These are phyloP conservation scores for Cladosporium oxysporum DNA, from an alignment of 2,329 filamentous ascomycete genomes.

Conservation along the genomic window DNA sequence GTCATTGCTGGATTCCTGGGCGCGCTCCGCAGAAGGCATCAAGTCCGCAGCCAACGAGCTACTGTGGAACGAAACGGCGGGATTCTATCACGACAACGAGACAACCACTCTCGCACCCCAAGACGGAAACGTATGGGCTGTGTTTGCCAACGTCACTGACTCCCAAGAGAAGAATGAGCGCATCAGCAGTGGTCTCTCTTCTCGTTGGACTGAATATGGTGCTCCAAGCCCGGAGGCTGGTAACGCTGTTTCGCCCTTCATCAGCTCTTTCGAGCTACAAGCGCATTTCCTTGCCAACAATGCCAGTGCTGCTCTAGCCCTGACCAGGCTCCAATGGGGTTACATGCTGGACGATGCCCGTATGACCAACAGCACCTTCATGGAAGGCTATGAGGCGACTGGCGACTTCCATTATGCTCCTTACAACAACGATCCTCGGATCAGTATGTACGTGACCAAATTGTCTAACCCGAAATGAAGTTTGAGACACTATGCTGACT, in stretches of 20 bases:
- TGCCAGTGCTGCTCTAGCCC: constrained; percentile 43
- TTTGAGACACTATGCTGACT: background rate
- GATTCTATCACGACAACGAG: constrained; percentile 43
- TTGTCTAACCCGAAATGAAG: background rate
- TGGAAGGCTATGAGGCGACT: constrained; percentile 45
- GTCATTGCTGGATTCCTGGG: constrained; percentile 45
- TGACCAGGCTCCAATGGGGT: constrained; percentile 46
- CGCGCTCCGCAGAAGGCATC: constrained; percentile 43
- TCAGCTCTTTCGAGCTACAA: constrained; percentile 46
- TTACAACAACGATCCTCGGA: constrained; percentile 28
- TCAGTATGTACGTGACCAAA: constrained; percentile 22
- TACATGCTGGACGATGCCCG: constrained; percentile 44
- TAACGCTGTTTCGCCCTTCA: constrained; percentile 46
- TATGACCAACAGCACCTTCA: constrained; percentile 47
- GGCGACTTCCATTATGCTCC: constrained; percentile 47
- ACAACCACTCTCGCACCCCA: constrained; percentile 51
- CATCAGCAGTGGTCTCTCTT: constrained; percentile 42
- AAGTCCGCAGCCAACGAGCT: constrained; percentile 43
- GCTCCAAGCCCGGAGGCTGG: constrained; percentile 47
- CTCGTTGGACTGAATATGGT: constrained; percentile 49
- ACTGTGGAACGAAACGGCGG: constrained; percentile 30
- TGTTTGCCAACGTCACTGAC: constrained; percentile 39
- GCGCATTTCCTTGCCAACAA: constrained; percentile 45
- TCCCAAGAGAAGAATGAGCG: constrained; percentile 28
- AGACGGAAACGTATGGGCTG: constrained; percentile 51